Conservation (phyloP, 805 yeast genomes). For the baker's yeast (Saccharomyces cerevisiae) region DNA sequence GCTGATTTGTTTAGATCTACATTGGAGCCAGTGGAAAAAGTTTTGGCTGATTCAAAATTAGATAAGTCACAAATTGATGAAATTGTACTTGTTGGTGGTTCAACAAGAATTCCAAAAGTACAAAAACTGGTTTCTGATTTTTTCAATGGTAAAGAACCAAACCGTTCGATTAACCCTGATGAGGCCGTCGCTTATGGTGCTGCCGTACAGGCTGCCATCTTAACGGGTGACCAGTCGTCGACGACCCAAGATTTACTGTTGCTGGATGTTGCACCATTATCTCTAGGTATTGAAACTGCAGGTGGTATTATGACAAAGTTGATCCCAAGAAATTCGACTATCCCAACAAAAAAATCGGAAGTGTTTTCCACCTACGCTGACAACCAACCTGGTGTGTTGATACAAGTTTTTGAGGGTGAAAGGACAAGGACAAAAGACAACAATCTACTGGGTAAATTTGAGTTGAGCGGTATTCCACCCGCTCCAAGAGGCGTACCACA, state of each 20-base stretch:
- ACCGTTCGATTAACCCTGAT: slow-evolving; percentile 94
- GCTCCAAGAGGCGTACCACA: slow-evolving; percentile 99
- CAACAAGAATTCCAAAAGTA: slow-evolving; percentile 95
- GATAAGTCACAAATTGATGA: slow-evolving; percentile 87
- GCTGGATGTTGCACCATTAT: slow-evolving; percentile 95
- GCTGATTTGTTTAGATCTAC: slow-evolving; percentile 91
- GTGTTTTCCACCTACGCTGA: slow-evolving; percentile 94
- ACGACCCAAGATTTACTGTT: slow-evolving; percentile 92
- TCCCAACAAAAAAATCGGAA: slow-evolving; percentile 96
- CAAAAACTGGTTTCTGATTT: slow-evolving; percentile 92
- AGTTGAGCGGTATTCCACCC: slow-evolving; percentile 93
- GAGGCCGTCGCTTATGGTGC: slow-evolving; percentile 99
- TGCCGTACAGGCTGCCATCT: slow-evolving; percentile 95
- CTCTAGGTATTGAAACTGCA: slow-evolving; percentile 96
- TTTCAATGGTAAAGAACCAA: slow-evolving; percentile 96
- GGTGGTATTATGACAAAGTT: slow-evolving; percentile 99
- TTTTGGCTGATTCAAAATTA: slow-evolving; percentile 79
- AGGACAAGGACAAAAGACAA: slow-evolving; percentile 93
- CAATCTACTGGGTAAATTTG: slow-evolving; percentile 95
- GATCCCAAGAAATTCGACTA: slow-evolving; percentile 93
- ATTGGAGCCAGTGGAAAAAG: slow-evolving; percentile 91
- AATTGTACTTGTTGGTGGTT: slow-evolving; percentile 94
- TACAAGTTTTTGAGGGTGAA: slow-evolving; percentile 97
- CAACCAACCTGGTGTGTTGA: slow-evolving; percentile 97
- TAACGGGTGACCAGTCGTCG: slow-evolving; percentile 91